Evolutionary conservation across 75 land plant genomes (phyloP), one percentile per base, ranked within the genome.

Genomic region (Pseudotsuga menziesii): DNA sequence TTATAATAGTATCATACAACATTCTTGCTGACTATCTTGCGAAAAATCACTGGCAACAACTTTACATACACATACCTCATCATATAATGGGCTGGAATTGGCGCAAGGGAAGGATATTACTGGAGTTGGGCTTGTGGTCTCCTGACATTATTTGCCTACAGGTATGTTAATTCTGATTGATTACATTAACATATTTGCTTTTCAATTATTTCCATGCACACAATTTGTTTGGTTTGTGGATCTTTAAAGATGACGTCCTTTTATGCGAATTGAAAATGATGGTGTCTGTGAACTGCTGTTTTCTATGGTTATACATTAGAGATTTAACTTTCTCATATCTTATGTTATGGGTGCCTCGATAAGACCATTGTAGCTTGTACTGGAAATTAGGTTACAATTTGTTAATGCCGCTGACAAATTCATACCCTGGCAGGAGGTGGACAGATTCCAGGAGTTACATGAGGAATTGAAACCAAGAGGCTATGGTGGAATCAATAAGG

Each of bases 101-200:
- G 89, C 87, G 99, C 60, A 94, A 89, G 80, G 79, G 74, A 57
- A 87, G 81, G 64, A 60, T 97, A 23, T 1, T 91, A 55, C 67
- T 91, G 78, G 99, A 97, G 91, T 82, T 97, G 72, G 85, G 90
- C 35, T 82, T 91, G 56, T 97, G 99, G 99, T 89, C 93, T 19
- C 83, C 99, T 75, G 96, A 97, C 72, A 83, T 94, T n/a, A 83
- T 97, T 82, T 97, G 99, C 71, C 85, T 97, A 74, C 99, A 97
- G 95, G 98, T 91, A 72, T 41, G 75, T 25, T 16, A 69, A 41
- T 69, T 3, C 35, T n/a, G 14, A n/a, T 69, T 36, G 41, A 41
- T 44, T 39, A 36, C 39, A 41, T 41, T 39, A 9, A 69, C 3
- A 0, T 39, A 20, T 69, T 41, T 69, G 11, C 23, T 9, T 69